Evolutionary conservation across 2,329 filamentous ascomycete genomes (phyloP), one percentile per base, ranked within the genome.

Genomic region (Akanthomyces uredinophilus): DNA sequence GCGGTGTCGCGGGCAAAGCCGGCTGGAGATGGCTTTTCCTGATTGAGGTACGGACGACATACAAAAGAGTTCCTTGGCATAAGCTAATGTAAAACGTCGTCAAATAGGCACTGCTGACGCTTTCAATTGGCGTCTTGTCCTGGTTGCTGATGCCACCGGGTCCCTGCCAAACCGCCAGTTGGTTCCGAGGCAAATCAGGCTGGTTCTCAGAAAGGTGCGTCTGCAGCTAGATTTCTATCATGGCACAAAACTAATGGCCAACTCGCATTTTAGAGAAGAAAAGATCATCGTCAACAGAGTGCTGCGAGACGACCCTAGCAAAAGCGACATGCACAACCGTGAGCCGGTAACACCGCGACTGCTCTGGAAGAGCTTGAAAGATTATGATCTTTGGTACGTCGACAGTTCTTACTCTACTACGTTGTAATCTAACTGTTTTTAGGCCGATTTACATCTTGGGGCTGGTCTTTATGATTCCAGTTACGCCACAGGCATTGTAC

Each of bases 241-340:
- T 46, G 11, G 10, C n/a, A 24, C 32, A 3, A 16, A 16, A 32
- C 44, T 60, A 18, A 43, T 29, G 29, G 22, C 24, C 6, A n/a
- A 10, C 1, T 46, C 18, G n/a, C 10, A 24, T 46, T 29, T 14
- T 54, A 52, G 64, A 13, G 83, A 86, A 66, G 79, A 84, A 63
- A 72, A 74, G 29, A 86, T 87, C 60, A 77, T 86, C 20, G 83
- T 86, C n/a, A 87, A 86, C 62, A 77, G 86, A 0, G 69, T 78
- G 2, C 68, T 77, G 13, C 79, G 84, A 2, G 84, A 87, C 51
- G 84, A 86, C 61, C 83, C 83, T 0, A 77, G 76, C 20, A 84
- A 83, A 68, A 80, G 80, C 43, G 78, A 79, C 55, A 85, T 87
- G 81, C 81, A 85, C 67, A 86, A 85, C 62, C 78, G 83, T 6